These are phyloP conservation scores for Mortierella polycephala DNA, from an alignment of 371 early-diverging fungal genomes.

Conservation along the genomic window DNA sequence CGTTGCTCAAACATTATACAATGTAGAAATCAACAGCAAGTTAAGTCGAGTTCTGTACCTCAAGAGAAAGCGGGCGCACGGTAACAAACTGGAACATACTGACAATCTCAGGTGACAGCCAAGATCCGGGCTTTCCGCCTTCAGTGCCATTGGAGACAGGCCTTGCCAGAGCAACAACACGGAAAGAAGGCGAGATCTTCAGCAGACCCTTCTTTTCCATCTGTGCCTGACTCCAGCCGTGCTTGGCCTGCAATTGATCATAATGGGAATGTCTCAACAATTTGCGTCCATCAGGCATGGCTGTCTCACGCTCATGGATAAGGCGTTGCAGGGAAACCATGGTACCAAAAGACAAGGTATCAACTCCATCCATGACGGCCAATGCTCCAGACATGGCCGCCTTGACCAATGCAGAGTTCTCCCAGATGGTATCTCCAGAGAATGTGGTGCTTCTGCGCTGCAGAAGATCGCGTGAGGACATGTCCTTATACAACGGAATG, in stretches of 20 bases:
- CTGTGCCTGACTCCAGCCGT: constrained; percentile 59
- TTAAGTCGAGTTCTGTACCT: constrained; percentile 11
- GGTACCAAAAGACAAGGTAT: constrained; percentile 78
- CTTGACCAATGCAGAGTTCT: constrained; percentile 77
- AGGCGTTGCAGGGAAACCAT: constrained; percentile 77
- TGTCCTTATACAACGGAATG: constrained; percentile 83
- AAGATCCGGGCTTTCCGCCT: constrained; percentile 64
- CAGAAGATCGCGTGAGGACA: constrained; percentile 88
- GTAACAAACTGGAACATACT: constrained; percentile 83
- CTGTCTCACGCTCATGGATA: constrained; percentile 76
- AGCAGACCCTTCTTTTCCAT: constrained; percentile 64
- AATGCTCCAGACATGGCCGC: constrained; percentile 80
- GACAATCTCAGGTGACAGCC: constrained; percentile 79
- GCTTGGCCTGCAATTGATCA: constrained; percentile 62
- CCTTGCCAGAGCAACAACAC: constrained; percentile 80
- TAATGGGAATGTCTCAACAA: constrained; percentile 69
- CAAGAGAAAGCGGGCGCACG: constrained; percentile 69
- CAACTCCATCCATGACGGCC: constrained; percentile 82
- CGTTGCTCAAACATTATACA: neutral
- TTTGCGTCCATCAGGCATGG: constrained; percentile 79
- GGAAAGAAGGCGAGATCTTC: constrained; percentile 80
- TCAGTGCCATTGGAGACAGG: constrained; percentile 61
- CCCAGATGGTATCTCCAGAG: constrained; percentile 82
- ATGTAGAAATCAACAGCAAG: neutral
- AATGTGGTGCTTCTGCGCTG: constrained; percentile 80